Percentiles rank a stretch among this genome's conserved stretches.
Conservation (phyloP, 2,329 filamentous ascomycete species). For the Teratosphaeria zuluensis region DNA sequence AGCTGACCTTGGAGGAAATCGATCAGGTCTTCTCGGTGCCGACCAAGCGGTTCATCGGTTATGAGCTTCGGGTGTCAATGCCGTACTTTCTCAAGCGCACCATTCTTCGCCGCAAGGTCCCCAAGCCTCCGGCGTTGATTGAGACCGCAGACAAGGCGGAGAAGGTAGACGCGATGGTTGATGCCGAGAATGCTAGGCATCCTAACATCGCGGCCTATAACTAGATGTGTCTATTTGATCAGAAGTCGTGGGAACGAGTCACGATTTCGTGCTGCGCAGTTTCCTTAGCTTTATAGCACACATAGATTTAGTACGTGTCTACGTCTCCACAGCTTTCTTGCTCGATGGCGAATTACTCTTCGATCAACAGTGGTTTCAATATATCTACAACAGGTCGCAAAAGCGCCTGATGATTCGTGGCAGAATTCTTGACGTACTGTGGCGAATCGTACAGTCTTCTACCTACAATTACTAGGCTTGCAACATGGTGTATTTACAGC, state of each 20-base stretch:
- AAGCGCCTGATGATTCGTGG: too few species aligned
- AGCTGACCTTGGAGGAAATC: slow-evolving; percentile 39
- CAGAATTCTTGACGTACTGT: not conserved
- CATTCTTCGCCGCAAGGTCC: slow-evolving; percentile 28
- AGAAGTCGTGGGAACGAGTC: too few species aligned
- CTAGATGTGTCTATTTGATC: not conserved
- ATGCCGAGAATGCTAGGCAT: not conserved
- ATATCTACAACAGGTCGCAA: too few species aligned
- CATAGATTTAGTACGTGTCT: too few species aligned
- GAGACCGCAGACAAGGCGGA: slow-evolving; percentile 16
- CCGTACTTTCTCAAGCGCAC: slow-evolving; percentile 35
- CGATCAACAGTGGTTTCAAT: too few species aligned
- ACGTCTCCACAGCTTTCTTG: too few species aligned
- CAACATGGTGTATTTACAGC: not conserved
- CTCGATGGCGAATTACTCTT: too few species aligned
- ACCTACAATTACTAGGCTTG: not conserved
- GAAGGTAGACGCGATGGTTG: slow-evolving; percentile 1
- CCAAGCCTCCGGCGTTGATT: slow-evolving; percentile 31
- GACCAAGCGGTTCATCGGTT: slow-evolving; percentile 31
- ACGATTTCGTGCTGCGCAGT: too few species aligned
- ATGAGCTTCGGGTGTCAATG: slow-evolving; percentile 30
- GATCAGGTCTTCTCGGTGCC: slow-evolving; percentile 45
- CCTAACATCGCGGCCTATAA: not conserved
- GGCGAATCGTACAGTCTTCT: not conserved
- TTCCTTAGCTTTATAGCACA: too few species aligned